Evolutionary conservation across 768 basidiomycete species (phyloP).

Genomic region (Hysterangium stoloniferum): DNA sequence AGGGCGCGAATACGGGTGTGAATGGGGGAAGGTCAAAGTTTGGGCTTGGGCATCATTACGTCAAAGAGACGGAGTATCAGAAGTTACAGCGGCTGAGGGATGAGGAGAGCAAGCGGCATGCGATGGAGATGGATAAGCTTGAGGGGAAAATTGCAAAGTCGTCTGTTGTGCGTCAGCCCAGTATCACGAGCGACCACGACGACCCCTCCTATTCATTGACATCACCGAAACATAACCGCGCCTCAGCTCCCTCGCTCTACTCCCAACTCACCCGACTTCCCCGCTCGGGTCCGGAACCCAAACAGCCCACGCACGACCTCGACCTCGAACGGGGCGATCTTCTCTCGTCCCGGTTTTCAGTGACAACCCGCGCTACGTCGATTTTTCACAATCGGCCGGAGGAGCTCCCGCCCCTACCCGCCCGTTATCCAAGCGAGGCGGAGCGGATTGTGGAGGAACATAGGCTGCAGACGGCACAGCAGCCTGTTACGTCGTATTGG

Average conservation of each 20-base stretch:
- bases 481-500: not conserved
- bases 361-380: constrained; percentile 35
- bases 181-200: constrained; percentile 15
- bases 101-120: constrained; percentile 42
- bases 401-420: constrained; percentile 33
- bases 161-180: constrained; percentile 33
- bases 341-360: constrained; percentile 41
- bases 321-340: constrained; percentile 17
- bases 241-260: constrained; percentile 53
- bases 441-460: constrained; percentile 41
- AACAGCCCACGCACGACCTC: constrained; percentile 53
- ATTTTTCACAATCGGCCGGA: constrained; percentile 23
- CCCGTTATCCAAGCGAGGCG: constrained; percentile 26
- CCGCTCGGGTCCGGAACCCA: constrained; percentile 56
- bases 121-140: constrained; percentile 32
- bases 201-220: constrained; percentile 4
- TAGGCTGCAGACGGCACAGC: no score
- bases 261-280: constrained; percentile 61
- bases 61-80: constrained; percentile 34
- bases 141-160: constrained; percentile 41
- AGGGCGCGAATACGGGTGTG: constrained; percentile 36
- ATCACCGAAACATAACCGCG: constrained; percentile 23
- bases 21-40: constrained; percentile 19
- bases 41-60: not conserved
- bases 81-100: constrained; percentile 43